Percentiles rank a stretch among this genome's conserved stretches.
Conservation (phyloP, 805 yeast species). For the Spathaspora passalidarum region DNA sequence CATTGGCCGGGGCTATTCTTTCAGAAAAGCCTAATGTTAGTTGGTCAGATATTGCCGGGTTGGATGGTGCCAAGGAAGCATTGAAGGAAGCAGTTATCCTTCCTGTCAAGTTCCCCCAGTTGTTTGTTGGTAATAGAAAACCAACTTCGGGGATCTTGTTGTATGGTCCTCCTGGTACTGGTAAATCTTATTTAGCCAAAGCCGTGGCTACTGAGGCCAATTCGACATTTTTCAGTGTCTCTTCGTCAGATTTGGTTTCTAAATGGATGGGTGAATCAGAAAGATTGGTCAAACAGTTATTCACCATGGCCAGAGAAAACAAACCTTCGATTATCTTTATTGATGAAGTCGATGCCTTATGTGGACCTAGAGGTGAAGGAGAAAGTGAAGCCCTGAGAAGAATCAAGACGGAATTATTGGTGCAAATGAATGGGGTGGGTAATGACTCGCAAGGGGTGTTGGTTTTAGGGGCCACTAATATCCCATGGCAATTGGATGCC, state of each 20-base stretch:
- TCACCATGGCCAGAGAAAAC: constrained; percentile 93
- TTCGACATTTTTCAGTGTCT: constrained; percentile 92
- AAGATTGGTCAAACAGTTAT: constrained; percentile 90
- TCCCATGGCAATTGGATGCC: constrained; percentile 98
- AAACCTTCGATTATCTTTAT: constrained; percentile 95
- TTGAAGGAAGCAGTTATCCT: constrained; percentile 94
- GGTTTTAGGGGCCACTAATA: constrained; percentile 95
- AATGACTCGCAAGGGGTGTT: constrained; percentile 89
- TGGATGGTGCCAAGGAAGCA: constrained; percentile 94
- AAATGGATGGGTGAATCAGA: constrained; percentile 99
- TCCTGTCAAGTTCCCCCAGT: constrained; percentile 94
- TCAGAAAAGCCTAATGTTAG: constrained; percentile 88
- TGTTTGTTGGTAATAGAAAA: constrained; percentile 90
- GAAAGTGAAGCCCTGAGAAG: constrained; percentile 95
- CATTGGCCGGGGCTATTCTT: constrained; percentile 86
- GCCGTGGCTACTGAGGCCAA: constrained; percentile 99
- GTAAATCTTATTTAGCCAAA: constrained; percentile 93
- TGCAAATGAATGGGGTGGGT: constrained; percentile 99
- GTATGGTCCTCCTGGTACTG: constrained; percentile 83
- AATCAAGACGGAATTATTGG: constrained; percentile 91
- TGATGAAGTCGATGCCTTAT: constrained; percentile 96
- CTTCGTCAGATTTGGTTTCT: constrained; percentile 93
- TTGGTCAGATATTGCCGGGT: constrained; percentile 96
- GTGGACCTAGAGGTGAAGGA: constrained; percentile 98
- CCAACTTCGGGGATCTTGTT: constrained; percentile 88